phyloP scores from a whole-genome alignment of 2,329 filamentous ascomycete genomes.

The Penicillium sp. region DNA sequence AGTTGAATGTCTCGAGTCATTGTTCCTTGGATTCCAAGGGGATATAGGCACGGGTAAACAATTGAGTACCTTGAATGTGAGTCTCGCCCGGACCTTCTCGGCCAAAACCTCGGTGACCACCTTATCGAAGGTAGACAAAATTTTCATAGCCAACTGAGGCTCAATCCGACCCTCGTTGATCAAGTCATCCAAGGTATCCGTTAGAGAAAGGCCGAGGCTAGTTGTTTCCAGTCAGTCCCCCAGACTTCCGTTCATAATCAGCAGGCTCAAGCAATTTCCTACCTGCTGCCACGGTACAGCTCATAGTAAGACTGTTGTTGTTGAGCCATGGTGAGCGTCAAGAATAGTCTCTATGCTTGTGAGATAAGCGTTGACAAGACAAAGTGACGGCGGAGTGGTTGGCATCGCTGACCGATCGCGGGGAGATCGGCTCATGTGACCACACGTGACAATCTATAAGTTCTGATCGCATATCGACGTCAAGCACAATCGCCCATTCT shows the following conservation, averaged over 20 bases:
- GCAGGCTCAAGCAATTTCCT: constrained; percentile 25
- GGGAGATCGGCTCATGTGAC: constrained; percentile 10
- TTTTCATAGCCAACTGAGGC: constrained; percentile 97
- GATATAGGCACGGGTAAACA: constrained; percentile 12
- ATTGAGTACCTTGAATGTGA: constrained; percentile 80
- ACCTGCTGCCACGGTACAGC: constrained; percentile 98
- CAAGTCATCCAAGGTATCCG: constrained; percentile 93
- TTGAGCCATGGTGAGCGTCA: constrained; percentile 41
- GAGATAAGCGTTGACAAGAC: constrained; percentile 4
- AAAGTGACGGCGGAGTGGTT: constrained; percentile 10
- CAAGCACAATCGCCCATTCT: constrained; percentile 1
- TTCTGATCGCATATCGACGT: constrained; percentile 11
- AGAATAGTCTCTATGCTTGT: constrained; percentile 1
- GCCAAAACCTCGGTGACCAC: constrained; percentile 85
- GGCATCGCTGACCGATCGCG: constrained; percentile 13
- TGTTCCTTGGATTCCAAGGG: neutral
- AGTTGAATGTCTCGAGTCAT: neutral
- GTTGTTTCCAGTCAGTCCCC: constrained; percentile 16
- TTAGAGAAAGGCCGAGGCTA: constrained; percentile 88
- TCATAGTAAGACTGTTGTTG: constrained; percentile 67
- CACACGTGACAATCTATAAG: constrained; percentile 4
- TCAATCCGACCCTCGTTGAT: constrained; percentile 94
- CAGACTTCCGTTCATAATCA: too few species aligned
- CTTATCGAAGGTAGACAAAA: constrained; percentile 90
- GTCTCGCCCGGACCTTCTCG: constrained; percentile 82